Evolutionary conservation across 768 basidiomycete species (phyloP), one percentile per base, ranked within the genome.

Genomic region (Russula abietina): DNA sequence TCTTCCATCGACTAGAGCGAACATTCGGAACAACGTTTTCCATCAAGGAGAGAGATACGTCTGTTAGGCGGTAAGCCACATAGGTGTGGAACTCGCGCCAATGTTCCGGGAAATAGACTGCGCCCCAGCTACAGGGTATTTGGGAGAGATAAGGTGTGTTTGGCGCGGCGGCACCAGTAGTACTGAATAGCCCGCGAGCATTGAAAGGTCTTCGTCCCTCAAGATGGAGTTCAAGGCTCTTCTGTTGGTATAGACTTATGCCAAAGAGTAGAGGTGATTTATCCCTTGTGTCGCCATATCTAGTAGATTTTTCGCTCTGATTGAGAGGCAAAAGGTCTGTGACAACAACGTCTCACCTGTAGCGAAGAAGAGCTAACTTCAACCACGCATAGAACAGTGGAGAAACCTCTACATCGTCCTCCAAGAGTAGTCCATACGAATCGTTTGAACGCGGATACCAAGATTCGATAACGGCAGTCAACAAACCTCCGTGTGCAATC

Each of bases 71-170:
- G n/a, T 80, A 70, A 43, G 82, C 68, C 65, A 93, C 83, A 71
- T 90, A 93, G 55, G 76, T 74, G 74, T 94, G 90, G 72, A 93
- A 94, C 71, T 90, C 89, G 67, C 85, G 82, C 92, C 91, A 93
- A 69, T 88, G 86, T 66, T 90, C 82, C 12, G 93, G 91, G 70
- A 95, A 95, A 76, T 93, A 95, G 41, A 91, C 78, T 2, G 90
- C 92, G 16, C 92, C 93, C 92, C 91, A 95, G 74, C 89, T 91
- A 73, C 92, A 93, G 0, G 92, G 93, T 11, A 92, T 83, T 62
- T 90, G 88, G 0, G 91, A 92, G 48, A 94, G 81, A 72, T 92
- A 94, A 0, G 93, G 91, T 0, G 84, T 84, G 1, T 77, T 75
- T 0, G 80, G 73, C 49, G 79, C 65, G 0, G 75, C 59, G n/a